Evolutionary conservation across 345 rosid species (phyloP).

Genomic region (Carallia pectinifolia): DNA sequence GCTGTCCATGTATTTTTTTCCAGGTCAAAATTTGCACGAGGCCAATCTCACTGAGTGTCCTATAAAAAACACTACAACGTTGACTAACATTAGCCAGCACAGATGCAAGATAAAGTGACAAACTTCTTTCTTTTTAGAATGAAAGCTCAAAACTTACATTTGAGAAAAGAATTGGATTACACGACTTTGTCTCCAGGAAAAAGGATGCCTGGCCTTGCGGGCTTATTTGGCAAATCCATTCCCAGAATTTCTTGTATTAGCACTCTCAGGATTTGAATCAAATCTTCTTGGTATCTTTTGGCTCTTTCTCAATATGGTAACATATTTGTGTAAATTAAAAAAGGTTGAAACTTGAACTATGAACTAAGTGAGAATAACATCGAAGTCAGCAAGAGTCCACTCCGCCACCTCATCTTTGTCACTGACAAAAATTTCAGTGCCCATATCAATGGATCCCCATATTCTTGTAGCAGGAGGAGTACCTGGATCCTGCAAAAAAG

Average conservation of each 20-base stretch:
- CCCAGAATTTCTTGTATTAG: neutral
- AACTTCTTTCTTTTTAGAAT: neutral
- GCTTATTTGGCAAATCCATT: slow-evolving; percentile 4
- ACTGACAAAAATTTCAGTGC: slow-evolving; percentile 33
- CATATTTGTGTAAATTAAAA: neutral
- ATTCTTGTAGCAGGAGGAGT: slow-evolving; percentile 30
- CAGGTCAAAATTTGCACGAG: neutral
- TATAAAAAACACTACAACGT: no score
- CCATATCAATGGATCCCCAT: slow-evolving; percentile 32
- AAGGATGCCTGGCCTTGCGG: slow-evolving; percentile 17
- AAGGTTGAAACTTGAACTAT: neutral
- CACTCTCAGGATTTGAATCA: neutral
- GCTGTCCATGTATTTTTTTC: no score
- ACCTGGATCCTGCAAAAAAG: slow-evolving; percentile 30
- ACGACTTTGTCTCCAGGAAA: neutral
- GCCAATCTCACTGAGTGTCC: neutral
- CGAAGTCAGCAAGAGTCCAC: slow-evolving; percentile 29
- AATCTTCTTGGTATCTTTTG: neutral
- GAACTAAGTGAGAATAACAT: slow-evolving; percentile 25
- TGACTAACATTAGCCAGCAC: no score
- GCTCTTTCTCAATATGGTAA: neutral
- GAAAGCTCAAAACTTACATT: neutral
- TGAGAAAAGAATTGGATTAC: slow-evolving; percentile 4
- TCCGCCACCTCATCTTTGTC: slow-evolving; percentile 27
- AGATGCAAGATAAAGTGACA: no score